Evolutionary conservation across 441 rosid genomes (phyloP), one percentile per base, ranked within the genome.

Genomic region (Populus tomentosa): DNA sequence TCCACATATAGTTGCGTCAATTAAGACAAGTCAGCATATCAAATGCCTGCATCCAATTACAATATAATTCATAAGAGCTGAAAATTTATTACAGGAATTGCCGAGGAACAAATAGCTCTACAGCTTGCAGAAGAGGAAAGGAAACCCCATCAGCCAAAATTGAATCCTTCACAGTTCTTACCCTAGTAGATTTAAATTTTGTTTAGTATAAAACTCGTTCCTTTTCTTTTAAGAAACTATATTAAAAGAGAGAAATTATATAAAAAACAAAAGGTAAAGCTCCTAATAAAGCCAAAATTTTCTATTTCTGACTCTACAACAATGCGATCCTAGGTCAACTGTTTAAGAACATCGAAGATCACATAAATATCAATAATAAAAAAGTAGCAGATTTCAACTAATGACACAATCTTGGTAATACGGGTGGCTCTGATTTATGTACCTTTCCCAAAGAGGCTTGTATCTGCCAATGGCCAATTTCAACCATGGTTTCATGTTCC

Each of bases 401-500:
- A 85, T 84, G 71, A 82, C 76, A 80, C 99, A 95, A 67, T 89
- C 87, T 78, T 80, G 87, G 77, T 88, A 79, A 82, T 89, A 89
- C 26, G 95, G 94, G 80, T 91, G 97, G 82, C 86, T 85, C 42
- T 79, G 89, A 80, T 95, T 88, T 85, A 90, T 77, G 85, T 88
- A 95, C 85, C 84, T 88, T 82, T 86, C 87, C 99, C 98, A 93
- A 24, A 90, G 80, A 74, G 93, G 93, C 86, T 89, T 95, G 80
- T 92, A 95, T 87, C 97, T 89, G 79, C 82, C 85, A 71, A 92
- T 88, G 30, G 85, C 95, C 78, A 94, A 71, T 86, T 89, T 89
- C 74, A 95, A 87, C 99, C 99, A 95, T 1, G 99, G 99, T 85
- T 95, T 95, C 97, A 94, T 85, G 85, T 92, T 88, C 56, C 99